Evolutionary conservation across 768 basidiomycete species (phyloP).

Genomic region (Mycena indigotica): DNA sequence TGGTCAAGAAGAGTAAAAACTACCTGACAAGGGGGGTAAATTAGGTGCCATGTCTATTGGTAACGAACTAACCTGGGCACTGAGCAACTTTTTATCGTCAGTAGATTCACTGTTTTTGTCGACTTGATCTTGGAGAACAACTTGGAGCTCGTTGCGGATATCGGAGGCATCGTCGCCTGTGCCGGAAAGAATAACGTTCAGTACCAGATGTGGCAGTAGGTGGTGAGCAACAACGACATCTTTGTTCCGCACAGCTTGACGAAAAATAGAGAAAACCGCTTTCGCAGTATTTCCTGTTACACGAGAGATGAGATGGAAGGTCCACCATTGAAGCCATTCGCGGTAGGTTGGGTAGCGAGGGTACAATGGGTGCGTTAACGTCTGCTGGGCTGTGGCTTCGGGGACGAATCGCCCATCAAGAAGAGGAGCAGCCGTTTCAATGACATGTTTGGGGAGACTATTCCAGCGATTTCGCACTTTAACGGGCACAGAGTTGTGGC

Average conservation of each 20-base stretch:
- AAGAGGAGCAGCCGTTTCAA: constrained; percentile 85
- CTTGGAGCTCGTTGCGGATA: constrained; percentile 75
- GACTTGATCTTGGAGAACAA: constrained; percentile 88
- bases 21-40: constrained; percentile 51
- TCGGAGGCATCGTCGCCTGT: constrained; percentile 58
- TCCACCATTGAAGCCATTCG: constrained; percentile 95
- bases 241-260: constrained; percentile 76
- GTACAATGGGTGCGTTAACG: constrained; percentile 74
- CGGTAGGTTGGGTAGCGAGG: constrained; percentile 76
- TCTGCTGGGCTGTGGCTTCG: constrained; percentile 39
- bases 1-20: constrained; percentile 96
- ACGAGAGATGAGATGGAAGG: constrained; percentile 72
- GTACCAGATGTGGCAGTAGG: constrained; percentile 87
- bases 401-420: constrained; percentile 69
- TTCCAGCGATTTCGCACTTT: constrained; percentile 81
- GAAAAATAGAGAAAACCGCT: constrained; percentile 77
- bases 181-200: constrained; percentile 83
- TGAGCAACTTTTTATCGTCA: constrained; percentile 81
- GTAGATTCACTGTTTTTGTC: constrained; percentile 56
- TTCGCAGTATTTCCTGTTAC: constrained; percentile 60
- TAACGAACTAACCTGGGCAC: constrained; percentile 87
- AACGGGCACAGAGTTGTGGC: constrained; percentile 53
- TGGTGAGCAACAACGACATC: constrained; percentile 95
- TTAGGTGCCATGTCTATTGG: no score
- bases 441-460: constrained; percentile 74